These are phyloP conservation scores for Blastobotrys indianensis DNA, from an alignment of 1,139 yeast species.

Conservation along the genomic window DNA sequence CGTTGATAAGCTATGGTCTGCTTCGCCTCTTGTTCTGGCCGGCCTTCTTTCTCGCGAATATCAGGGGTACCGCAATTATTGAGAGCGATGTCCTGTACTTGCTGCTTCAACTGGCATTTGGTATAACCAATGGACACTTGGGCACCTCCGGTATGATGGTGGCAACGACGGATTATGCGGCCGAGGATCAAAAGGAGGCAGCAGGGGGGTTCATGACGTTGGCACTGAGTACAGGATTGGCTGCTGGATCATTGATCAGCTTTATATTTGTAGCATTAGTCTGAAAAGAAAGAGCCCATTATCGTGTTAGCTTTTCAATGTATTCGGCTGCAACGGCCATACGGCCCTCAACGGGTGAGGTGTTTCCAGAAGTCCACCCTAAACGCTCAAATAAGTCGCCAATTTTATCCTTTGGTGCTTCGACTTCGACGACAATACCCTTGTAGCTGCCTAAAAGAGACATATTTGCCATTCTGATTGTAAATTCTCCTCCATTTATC, in stretches of 20 bases:
- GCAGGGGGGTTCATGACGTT: constrained; percentile 91
- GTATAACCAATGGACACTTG: constrained; percentile 81
- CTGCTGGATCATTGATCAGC: constrained; percentile 70
- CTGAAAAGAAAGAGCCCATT: background rate
- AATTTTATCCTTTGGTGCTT: constrained; percentile 18
- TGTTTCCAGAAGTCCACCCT: constrained; percentile 8
- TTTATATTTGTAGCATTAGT: constrained; percentile 48
- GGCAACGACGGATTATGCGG: constrained; percentile 52
- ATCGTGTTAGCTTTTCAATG: constrained; percentile 15
- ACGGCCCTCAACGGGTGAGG: constrained; percentile 13
- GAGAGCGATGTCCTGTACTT: constrained; percentile 65
- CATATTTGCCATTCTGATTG: constrained; percentile 58
- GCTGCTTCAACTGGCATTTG: constrained; percentile 66
- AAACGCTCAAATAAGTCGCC: constrained; percentile 1
- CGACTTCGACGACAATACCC: constrained; percentile 60
- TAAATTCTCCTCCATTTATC: constrained; percentile 33
- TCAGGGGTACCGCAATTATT: constrained; percentile 41
- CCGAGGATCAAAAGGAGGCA: constrained; percentile 71
- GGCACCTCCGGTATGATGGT: constrained; percentile 74
- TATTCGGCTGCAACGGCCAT: constrained; percentile 22
- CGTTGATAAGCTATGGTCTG: constrained; percentile 20
- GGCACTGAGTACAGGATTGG: constrained; percentile 66
- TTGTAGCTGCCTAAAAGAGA: constrained; percentile 69
- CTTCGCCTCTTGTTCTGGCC: constrained; percentile 49
- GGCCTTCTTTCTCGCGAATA: constrained; percentile 48